Evolutionary conservation across 768 basidiomycete genomes (phyloP), one percentile per base, ranked within the genome.

Genomic region (Collybia mongolica): DNA sequence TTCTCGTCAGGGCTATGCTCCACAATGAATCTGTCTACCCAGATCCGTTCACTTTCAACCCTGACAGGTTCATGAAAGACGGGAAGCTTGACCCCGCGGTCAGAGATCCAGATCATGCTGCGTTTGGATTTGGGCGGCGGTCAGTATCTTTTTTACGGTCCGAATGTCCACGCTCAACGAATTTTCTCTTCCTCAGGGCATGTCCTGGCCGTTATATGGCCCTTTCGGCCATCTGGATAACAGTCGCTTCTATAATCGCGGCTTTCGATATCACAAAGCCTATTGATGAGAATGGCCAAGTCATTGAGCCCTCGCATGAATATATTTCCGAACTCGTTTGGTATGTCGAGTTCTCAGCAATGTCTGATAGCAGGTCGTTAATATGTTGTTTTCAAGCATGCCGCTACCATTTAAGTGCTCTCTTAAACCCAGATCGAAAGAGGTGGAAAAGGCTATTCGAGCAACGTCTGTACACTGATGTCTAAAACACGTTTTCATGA

Each of bases 171-270:
- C 14, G 14, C 5, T n/a, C 20, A 26, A n/a, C 23, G 24, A 23
- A 4, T 14, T 18, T 44, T 14, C 37, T 26, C 4, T 3, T 4
- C 24, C 4, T 20, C 18, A 67, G 66, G 22, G 53, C 60, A 20
- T 70, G 68, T 50, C 65, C 66, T 20, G 72, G 69, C 1, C 41
- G 48, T 22, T 59, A 66, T 38, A 60, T 72, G 51, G 68, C 61
- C 2, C 38, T 54, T 1, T 58, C 64, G 5, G 58, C 62, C 1
- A n/a, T 68, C 11, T 65, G 60, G 57, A 61, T 70, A 28, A 55
- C 60, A 7, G 52, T 61, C 11, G 65, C 66, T 9, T 65, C 65
- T 2, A 56, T 69, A 1, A 56, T 73, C 11, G 53, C 67, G 3
- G 57, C 62, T 1, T 70, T 68, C 51, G 54, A 64, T 15, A 63